Conservation (phyloP, 345 rosid species). For the Nasturtium officinale region DNA sequence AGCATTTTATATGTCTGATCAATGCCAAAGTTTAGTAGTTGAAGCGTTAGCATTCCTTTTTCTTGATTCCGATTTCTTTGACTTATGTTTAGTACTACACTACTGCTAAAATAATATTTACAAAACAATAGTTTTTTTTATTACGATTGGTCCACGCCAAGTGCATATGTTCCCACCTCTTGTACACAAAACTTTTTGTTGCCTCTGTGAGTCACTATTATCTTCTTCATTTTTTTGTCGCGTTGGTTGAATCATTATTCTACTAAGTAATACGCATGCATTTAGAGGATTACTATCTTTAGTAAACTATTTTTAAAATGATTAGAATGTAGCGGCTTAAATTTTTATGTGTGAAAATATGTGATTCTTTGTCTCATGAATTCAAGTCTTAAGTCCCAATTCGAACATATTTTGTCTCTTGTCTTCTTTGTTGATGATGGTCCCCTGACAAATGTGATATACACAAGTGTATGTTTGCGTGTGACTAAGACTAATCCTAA, state of each 20-base stretch:
- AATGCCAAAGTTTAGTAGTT: constrained; percentile 12
- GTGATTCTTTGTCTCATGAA: not conserved
- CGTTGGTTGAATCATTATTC: constrained; percentile 9
- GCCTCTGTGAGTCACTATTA: not conserved
- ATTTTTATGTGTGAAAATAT: not conserved
- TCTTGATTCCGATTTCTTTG: constrained; percentile 20
- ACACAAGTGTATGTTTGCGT: constrained; percentile 23
- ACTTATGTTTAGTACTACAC: constrained; percentile 10
- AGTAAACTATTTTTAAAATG: not conserved
- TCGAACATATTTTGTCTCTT: constrained; percentile 5
- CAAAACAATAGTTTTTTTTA: not conserved
- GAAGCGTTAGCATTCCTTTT: constrained; percentile 3
- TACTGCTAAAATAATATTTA: not conserved
- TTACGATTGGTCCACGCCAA: not conserved
- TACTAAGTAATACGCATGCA: constrained; percentile 7
- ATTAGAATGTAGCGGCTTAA: not conserved
- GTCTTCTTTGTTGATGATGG: constrained; percentile 34
- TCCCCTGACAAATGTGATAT: constrained; percentile 2
- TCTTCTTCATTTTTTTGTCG: not conserved
- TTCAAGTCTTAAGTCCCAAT: not conserved
- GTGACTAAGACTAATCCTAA: constrained; percentile 16
- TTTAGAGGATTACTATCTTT: not conserved
- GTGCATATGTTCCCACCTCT: constrained; percentile 13
- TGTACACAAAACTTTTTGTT: not conserved
- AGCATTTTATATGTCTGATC: not conserved